Percentiles rank a stretch among this genome's conserved stretches.
These are phyloP conservation scores for Pseudogymnoascus sp. DNA, from an alignment of 2,329 filamentous ascomycete genomes.

Conservation along the genomic window DNA sequence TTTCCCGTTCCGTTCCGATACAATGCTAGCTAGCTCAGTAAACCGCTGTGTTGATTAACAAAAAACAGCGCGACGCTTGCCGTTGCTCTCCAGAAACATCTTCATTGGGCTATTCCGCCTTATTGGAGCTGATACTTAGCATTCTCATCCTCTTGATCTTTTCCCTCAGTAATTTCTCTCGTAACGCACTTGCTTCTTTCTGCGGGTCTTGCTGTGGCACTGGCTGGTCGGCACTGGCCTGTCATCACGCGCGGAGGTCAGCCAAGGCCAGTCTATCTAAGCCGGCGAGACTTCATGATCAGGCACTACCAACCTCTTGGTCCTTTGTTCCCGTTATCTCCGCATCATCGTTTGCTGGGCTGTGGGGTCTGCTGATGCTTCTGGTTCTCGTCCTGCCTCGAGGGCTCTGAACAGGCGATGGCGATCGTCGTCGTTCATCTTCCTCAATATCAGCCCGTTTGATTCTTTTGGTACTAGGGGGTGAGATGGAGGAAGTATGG, in stretches of 20 bases:
- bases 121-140: slow-evolving; percentile 33
- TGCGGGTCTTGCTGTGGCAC: slow-evolving; percentile 28
- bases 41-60: not conserved
- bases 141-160: slow-evolving; percentile 49
- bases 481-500: slow-evolving; percentile 44
- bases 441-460: slow-evolving; percentile 50
- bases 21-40: not conserved
- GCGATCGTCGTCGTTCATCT: slow-evolving; percentile 32
- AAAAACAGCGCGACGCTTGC: not conserved
- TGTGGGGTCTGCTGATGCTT: slow-evolving; percentile 3
- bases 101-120: not conserved
- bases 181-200: slow-evolving; percentile 37
- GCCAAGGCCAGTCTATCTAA: not conserved
- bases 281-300: slow-evolving; percentile 17
- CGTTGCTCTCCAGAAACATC: not conserved
- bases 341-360: not conserved
- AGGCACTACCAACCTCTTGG: slow-evolving; percentile 34
- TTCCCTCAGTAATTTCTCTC: slow-evolving; percentile 44
- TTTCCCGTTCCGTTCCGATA: not conserved
- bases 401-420: slow-evolving; percentile 10
- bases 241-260: slow-evolving; percentile 4
- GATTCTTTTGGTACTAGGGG: slow-evolving; percentile 37
- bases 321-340: not conserved
- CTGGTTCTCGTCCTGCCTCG: not conserved
- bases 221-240: not conserved